Base-by-base conservation (phyloP, 2,329 filamentous ascomycete genomes). In the Microsporum ferrugineum region DNA sequence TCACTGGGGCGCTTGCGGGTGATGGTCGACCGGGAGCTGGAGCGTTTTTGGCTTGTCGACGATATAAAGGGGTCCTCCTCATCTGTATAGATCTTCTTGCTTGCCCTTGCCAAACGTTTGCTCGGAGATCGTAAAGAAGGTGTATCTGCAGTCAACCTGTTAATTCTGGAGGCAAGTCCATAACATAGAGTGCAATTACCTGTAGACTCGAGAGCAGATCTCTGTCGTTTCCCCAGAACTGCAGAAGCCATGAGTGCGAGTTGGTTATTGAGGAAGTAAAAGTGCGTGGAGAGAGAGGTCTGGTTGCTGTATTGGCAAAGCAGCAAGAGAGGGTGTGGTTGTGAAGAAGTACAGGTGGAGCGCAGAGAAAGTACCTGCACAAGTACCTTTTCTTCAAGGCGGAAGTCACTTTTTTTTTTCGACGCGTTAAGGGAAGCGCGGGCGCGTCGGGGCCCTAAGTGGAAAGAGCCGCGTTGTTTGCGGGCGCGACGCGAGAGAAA, bases 61-160 rank as follows among this genome's bases (percentile, higher is more conserved):
- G 65, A 62, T 60, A 65, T 65, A 61, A 66, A 61, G 61, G 66
- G 63, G 23, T 68, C 65, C 33, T 63, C 63, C 23, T 47, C 45
- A 64, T 76, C 73, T 62, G 72, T 68, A 58, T 72, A 72, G 58
- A 73, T 73, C 62, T 68, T 71, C n/a, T 61, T 74, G 69, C 75
- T 75, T 66, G 31, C 51, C 73, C 75, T 77, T 70, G 71, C 72
- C 65, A 77, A 76, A 65, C 76, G 77, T 72, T 79, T 81, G 68
- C 76, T 78, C 56, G 74, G 71, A 62, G 72, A 73, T 34, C 70
- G 73, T 53, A 72, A 64, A 53, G 72, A 69, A n/a, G 73, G 61
- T 39, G 65, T 65, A 51, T 55, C 17, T 12, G 17, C 27, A 41
- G 12, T 68, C 66, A 61, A 60, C 61, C 60, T 60, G 41, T 58